Evolutionary conservation across 2,329 filamentous ascomycete species (phyloP), one percentile per base, ranked within the genome.

Genomic region (Cladophialophora bantiana): DNA sequence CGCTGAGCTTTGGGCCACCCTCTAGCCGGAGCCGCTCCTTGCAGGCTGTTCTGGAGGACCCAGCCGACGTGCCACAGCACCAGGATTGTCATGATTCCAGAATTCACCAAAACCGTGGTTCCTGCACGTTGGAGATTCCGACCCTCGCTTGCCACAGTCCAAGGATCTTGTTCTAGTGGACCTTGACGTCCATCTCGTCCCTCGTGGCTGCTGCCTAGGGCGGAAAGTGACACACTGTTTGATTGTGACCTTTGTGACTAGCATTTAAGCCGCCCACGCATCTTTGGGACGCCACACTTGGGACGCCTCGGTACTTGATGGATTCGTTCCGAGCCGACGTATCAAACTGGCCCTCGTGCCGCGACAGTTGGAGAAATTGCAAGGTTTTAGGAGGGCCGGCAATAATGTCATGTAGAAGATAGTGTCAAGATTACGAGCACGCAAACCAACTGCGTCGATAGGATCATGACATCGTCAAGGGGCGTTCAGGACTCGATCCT

Each of bases 401-500:
- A n/a, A 34, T 34, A 35, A n/a, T 31, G 20, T 26, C 3, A 18
- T 3, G 20, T 35, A 45, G 4, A 36, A 31, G 42, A 35, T 15
- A 53, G 15, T 12, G 50, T 12, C 55, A 57, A 36, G 35, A 42
- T 15, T 10, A n/a, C 20, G 35, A 31, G 6, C 3, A 55, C 52
- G 31, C 10, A n/a, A 35, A 26, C 9, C 18, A 7, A 50, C 18
- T 26, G 18, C 18, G 3, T 35, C 40, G 20, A 9, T 13, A 9
- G 15, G 26, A n/a, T 9, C 12, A 45, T 13, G 34, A 20, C n/a
- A 12, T 18, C 45, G 18, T 70, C 56, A 68, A 31, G 69, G 42
- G 6, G 71, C 70, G 59, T 74, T 74, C 38, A 74, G 65, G 3
- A 74, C 72, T 54, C 72, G 69, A 59, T 74, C 71, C 71, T 73